Evolutionary conservation across 2,329 filamentous ascomycete genomes (phyloP), one percentile per base, ranked within the genome.

Genomic region (Fusarium sterilihyphosum): DNA sequence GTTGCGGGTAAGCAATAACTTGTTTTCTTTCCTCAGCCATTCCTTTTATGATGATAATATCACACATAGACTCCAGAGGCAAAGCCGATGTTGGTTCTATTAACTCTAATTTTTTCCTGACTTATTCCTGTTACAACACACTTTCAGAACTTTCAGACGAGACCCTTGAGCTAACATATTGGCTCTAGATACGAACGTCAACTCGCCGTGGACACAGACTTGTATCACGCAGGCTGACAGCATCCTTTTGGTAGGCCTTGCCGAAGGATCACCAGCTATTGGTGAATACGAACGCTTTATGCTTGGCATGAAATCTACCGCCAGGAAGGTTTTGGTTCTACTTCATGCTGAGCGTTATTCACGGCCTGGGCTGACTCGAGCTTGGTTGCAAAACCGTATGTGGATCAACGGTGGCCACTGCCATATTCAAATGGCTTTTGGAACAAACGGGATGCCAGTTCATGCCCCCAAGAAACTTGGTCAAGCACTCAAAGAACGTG

Each of bases 351-450:
- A 99, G 78, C 90, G 95, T 57, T 98, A 95, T 82, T 97, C 94
- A 49, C 88, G 90, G 1, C 92, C 95, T 9, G 96, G 96, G 1
- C 82, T 98, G 41, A 98, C 96, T 0, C 88, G 96, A 59, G 91
- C 93, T 38, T 99, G 96, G 96, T 85, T 99, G 20, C 91, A 92
- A 71, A 98, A 98, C 78, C 92, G 96, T 3, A 92, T 97, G 71
- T 99, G 96, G 96, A 96, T 99, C 82, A 99, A 98, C 75, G 96
- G 96, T 22, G 96, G 96, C 10, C 97, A 99, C 81, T 96, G 97
- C 80, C 96, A 99, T 77, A 93, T 99, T 18, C 96, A 99, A 79
- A 98, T 99, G 96, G 89, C 93, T 1, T 96, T 96, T 81, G 90
- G 92, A 44, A 88, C 92, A 7, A 92, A 93, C 52, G 86, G 92